These are phyloP conservation scores for Thalassiosira mediterranea DNA, from an alignment of 352 stramenopile species.

Conservation along the genomic window DNA sequence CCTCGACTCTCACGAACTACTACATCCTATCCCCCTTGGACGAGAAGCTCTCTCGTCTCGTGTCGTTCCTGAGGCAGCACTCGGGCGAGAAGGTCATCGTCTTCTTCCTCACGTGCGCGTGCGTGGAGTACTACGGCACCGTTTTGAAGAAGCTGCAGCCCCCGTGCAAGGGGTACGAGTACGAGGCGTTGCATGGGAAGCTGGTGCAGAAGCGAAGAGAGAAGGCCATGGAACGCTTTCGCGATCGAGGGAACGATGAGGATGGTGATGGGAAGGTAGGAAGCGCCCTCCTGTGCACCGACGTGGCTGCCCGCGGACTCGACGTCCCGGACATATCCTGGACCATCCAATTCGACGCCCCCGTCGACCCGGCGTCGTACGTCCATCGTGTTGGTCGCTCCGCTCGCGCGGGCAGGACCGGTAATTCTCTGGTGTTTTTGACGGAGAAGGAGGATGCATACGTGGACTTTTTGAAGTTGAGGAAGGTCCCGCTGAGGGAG, in stretches of 20 bases:
- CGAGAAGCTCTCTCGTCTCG: slow-evolving; percentile 91
- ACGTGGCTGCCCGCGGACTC: slow-evolving; percentile 97
- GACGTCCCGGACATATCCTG: slow-evolving; percentile 98
- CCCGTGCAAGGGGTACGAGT: slow-evolving; percentile 50
- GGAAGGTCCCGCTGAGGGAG: slow-evolving; percentile 90
- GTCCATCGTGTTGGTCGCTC: slow-evolving; percentile 98
- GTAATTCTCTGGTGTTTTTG: slow-evolving; percentile 94
- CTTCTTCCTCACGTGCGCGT: slow-evolving; percentile 98
- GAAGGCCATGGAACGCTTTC: slow-evolving; percentile 82
- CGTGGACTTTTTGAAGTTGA: slow-evolving; percentile 93
- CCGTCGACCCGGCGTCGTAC: slow-evolving; percentile 96
- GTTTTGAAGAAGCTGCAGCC: slow-evolving; percentile 86
- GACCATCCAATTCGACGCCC: slow-evolving; percentile 98
- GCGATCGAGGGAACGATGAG: slow-evolving; percentile 73
- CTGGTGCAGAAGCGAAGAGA: slow-evolving; percentile 87
- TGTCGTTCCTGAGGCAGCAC: slow-evolving; percentile 92
- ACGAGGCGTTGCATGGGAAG: slow-evolving; percentile 91
- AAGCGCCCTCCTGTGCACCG: slow-evolving; percentile 95
- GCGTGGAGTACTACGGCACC: slow-evolving; percentile 97
- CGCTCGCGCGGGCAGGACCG: slow-evolving; percentile 92
- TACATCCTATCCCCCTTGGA: slow-evolving; percentile 93
- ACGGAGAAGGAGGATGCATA: slow-evolving; percentile 96
- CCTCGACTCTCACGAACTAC: slow-evolving; percentile 91
- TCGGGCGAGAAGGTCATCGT: slow-evolving; percentile 90
- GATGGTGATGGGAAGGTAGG: slow-evolving; percentile 87